Conservation (phyloP, 1,284 basidiomycete genomes). For the Tylopilus sp. region DNA sequence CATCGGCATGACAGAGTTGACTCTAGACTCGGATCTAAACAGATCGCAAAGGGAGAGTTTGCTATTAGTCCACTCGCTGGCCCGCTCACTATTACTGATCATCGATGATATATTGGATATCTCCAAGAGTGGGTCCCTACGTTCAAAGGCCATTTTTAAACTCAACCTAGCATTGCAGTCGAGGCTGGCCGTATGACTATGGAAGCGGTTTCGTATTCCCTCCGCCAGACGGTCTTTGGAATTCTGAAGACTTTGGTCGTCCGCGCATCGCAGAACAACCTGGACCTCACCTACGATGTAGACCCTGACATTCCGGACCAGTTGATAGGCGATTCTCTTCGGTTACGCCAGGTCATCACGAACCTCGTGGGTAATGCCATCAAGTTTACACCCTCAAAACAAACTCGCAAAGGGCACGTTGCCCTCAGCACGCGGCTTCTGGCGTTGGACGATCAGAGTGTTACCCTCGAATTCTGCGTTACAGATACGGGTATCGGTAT, state of each 20-base stretch:
- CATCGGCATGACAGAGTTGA: constrained; percentile 99
- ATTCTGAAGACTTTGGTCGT: constrained; percentile 98
- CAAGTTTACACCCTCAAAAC: constrained; percentile 90
- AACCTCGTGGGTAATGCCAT: constrained; percentile 95
- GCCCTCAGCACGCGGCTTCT: constrained; percentile 86
- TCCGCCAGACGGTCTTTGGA: constrained; percentile 94
- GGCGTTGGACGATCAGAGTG: constrained; percentile 74
- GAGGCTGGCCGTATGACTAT: constrained; percentile 99
- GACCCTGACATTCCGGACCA: constrained; percentile 96
- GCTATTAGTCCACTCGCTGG: constrained; percentile 93
- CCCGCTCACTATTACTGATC: constrained; percentile 91
- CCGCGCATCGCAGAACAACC: constrained; percentile 95
- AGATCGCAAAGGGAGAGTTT: constrained; percentile 92
- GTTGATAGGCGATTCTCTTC: constrained; percentile 94
- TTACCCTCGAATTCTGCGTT: constrained; percentile 96
- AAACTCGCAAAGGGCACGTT: constrained; percentile 85
- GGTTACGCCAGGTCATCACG: constrained; percentile 91
- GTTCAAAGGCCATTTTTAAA: constrained; percentile 2
- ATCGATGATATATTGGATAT: constrained; percentile 99
- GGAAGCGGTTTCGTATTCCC: constrained; percentile 98
- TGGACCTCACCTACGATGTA: constrained; percentile 96
- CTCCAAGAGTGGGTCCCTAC: constrained; percentile 81
- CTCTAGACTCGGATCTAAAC: constrained; percentile 90
- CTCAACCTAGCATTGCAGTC: constrained; percentile 58
- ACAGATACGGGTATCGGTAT: constrained; percentile 99